Conservation (phyloP, 805 yeast genomes). For the Suhomyces pyralidae region DNA sequence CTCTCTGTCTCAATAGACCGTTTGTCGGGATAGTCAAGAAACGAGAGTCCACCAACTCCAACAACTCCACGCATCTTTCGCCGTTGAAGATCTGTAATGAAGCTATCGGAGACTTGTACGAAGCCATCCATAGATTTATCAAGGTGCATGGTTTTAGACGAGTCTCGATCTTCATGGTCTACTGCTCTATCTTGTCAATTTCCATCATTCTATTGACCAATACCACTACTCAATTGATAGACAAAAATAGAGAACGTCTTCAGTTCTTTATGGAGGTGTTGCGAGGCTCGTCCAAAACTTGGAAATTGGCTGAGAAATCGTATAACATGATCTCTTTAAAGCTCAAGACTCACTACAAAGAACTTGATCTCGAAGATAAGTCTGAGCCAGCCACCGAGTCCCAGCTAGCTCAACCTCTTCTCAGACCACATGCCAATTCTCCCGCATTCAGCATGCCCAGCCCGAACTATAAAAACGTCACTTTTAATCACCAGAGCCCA, state of each 20-base stretch:
- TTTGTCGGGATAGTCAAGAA: conserved; percentile 42
- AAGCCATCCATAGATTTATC: conserved; percentile 36
- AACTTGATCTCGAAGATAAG: background rate
- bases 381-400: background rate
- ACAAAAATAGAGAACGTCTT: conserved; percentile 26
- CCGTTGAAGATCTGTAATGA: conserved; percentile 36
- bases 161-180: conserved; percentile 46
- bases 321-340: conserved; percentile 38
- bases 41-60: conserved; percentile 6
- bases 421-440: background rate
- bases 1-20: conserved; percentile 59
- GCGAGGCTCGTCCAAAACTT: conserved; percentile 41
- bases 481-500: background rate
- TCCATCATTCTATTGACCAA: conserved; percentile 39
- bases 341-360: conserved; percentile 16
- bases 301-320: conserved; percentile 48
- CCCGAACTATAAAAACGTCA: background rate
- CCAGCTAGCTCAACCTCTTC: background rate
- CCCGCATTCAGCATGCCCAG: background rate
- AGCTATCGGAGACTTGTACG: conserved; percentile 42
- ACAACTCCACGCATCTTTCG: conserved; percentile 13
- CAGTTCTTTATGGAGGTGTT: conserved; percentile 41
- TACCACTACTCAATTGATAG: conserved; percentile 22
- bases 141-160: conserved; percentile 38
- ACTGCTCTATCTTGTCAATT: conserved; percentile 45